Evolutionary conservation across 2,329 filamentous ascomycete genomes (phyloP), one percentile per base, ranked within the genome.

Genomic region (Zalaria obscura): DNA sequence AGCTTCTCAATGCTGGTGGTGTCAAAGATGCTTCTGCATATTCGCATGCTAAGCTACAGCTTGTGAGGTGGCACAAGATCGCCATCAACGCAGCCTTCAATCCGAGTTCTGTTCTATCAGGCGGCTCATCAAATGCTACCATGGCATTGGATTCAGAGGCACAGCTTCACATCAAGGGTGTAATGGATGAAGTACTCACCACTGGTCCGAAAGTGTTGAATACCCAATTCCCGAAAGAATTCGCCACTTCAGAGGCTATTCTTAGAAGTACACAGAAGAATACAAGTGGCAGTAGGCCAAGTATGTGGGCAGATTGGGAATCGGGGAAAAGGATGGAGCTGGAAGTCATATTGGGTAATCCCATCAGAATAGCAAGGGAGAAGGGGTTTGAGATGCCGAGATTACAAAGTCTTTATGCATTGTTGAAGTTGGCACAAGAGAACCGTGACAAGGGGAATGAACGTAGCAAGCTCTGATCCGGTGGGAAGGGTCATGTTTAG

Each of bases 81-180:
- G 79, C 77, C 51, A 83, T 85, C 65, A 85, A 85, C 57, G 77
- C 79, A 0, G 75, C 77, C 40, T 81, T 84, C 70, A 85, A 85
- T 60, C 79, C 80, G 0, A 78, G 75, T 1, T 76, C 79, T 2
- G 78, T 84, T 5, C 67, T 85, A 0, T 74, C 72, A 1, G 76
- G 77, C 8, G 77, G 78, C 1, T 64, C 69, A 2, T 71, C 75
- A 40, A 84, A 84, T 53, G 70, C 75, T 36, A 71, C 73, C 46
- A 83, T 85, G 75, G 67, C 75, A 4, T 60, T 62, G 8, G 79
- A 84, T 50, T 57, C 72, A 0, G 78, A 83, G 53, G 61, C 84
- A 33, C 67, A 72, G 36, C 57, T 59, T 25, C 80, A 84, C 55
- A 58, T 84, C 5, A 62, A 68, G 11, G 78, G 71, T 18, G 69